phyloP scores from a whole-genome alignment of 2,329 filamentous ascomycete species.

The Pestalotiopsis sp. region DNA sequence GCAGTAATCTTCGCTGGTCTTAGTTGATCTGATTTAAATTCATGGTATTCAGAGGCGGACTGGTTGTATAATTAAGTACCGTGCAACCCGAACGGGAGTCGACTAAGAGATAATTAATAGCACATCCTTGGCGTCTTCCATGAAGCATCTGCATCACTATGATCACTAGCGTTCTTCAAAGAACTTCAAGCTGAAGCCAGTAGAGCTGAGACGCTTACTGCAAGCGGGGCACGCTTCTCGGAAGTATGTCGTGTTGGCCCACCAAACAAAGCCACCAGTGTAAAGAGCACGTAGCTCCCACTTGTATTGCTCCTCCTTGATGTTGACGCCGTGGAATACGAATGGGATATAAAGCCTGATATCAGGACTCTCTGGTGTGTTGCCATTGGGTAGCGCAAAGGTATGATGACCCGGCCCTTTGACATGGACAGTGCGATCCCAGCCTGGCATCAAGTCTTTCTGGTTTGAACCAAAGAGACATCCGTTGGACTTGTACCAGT shows the following conservation, averaged over 20 bases:
- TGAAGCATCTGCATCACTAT: too few species aligned
- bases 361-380: constrained; percentile 18
- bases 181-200: constrained; percentile 25
- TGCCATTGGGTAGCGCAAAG: constrained; percentile 23
- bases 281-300: constrained; percentile 23
- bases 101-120: too few species aligned
- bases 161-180: constrained; percentile 15
- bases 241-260: constrained; percentile 20
- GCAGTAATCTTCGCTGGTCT: too few species aligned
- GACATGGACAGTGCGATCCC: constrained; percentile 24
- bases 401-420: constrained; percentile 29
- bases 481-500: constrained; percentile 31
- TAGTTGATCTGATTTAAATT: too few species aligned
- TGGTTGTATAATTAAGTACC: too few species aligned
- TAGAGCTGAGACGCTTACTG: constrained; percentile 13
- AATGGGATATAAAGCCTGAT: constrained; percentile 20
- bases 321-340: constrained; percentile 22
- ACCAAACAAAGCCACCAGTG: constrained; percentile 23
- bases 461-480: constrained; percentile 28
- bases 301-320: constrained; percentile 21
- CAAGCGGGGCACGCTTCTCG: constrained; percentile 20
- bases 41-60: too few species aligned
- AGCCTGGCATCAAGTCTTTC: constrained; percentile 26
- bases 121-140: too few species aligned
- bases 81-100: too few species aligned